Percentiles rank a stretch among this genome's conserved stretches.
Conservation (phyloP, 495 filamentous ascomycete species). For the Xylaria bambusicola region DNA sequence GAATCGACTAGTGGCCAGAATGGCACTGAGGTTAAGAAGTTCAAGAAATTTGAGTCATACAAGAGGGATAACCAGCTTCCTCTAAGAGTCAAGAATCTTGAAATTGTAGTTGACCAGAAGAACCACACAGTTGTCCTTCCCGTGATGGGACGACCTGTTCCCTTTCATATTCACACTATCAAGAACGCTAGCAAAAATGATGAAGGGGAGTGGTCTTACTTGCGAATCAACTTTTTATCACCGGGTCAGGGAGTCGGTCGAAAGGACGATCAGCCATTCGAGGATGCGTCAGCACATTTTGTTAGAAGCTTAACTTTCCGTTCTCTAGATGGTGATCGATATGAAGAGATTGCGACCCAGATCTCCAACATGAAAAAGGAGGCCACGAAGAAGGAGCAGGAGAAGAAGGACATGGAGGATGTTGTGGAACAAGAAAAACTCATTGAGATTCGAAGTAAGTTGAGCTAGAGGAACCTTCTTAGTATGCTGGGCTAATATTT, state of each 20-base stretch:
- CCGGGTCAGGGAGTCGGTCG: conserved; percentile 96
- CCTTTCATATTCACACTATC: conserved; percentile 98
- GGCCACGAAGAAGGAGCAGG: conserved; percentile 85
- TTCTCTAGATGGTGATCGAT: conserved; percentile 81
- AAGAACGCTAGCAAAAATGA: conserved; percentile 96
- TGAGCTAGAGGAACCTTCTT: not conserved
- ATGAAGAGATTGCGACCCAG: conserved; percentile 83
- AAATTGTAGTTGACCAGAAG: conserved; percentile 86
- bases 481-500: conserved; percentile 33
- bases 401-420: conserved; percentile 99
- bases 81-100: conserved; percentile 74
- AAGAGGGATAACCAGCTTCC: conserved; percentile 97
- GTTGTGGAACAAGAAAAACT: conserved; percentile 99
- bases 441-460: conserved; percentile 81
- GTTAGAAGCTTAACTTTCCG: conserved; percentile 92
- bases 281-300: conserved; percentile 94
- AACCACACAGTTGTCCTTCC: conserved; percentile 88
- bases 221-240: conserved; percentile 96
- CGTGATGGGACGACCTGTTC: conserved; percentile 96
- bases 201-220: conserved; percentile 89
- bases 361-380: conserved; percentile 94
- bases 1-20: conserved; percentile 80
- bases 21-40: conserved; percentile 90
- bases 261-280: conserved; percentile 98
- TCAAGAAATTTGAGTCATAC: conserved; percentile 98